Percentiles rank a stretch among this genome's conserved stretches.
These are phyloP conservation scores for Talaromyces amestolkiae DNA, from an alignment of 2,329 filamentous ascomycete genomes.

Conservation along the genomic window DNA sequence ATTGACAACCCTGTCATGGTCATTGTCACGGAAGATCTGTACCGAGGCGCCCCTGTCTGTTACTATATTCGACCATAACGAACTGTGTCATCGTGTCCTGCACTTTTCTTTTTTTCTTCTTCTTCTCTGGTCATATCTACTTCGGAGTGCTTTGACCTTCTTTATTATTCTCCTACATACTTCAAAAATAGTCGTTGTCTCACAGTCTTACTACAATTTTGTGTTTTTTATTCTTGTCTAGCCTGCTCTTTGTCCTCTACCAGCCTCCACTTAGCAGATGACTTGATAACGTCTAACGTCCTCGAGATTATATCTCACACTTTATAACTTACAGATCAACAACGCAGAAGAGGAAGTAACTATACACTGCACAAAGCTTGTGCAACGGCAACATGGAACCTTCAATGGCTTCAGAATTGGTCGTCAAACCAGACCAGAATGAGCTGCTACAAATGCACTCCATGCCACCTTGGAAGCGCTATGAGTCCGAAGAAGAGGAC, in stretches of 20 bases:
- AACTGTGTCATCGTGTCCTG: conserved; percentile 1
- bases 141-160: conserved; percentile 10
- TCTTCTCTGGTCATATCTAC: not conserved
- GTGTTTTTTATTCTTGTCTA: not conserved
- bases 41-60: conserved; percentile 5
- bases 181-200: conserved; percentile 14
- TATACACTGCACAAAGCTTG: not conserved
- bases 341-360: not conserved
- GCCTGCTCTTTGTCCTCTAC: not conserved
- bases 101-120: conserved; percentile 1
- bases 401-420: conserved; percentile 15
- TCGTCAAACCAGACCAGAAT: conserved; percentile 31
- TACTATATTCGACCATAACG: conserved; percentile 7
- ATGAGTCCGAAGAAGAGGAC: conserved; percentile 42
- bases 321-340: not conserved
- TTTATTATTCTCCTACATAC: not conserved
- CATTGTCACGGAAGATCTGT: conserved; percentile 9
- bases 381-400: conserved; percentile 10
- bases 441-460: conserved; percentile 30
- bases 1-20: conserved; percentile 2
- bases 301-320: not conserved
- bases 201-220: not conserved
- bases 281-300: not conserved
- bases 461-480: conserved; percentile 33
- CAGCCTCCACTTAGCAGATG: not conserved